Evolutionary conservation across 768 basidiomycete species (phyloP).

Genomic region (Rhizopogon sp.): DNA sequence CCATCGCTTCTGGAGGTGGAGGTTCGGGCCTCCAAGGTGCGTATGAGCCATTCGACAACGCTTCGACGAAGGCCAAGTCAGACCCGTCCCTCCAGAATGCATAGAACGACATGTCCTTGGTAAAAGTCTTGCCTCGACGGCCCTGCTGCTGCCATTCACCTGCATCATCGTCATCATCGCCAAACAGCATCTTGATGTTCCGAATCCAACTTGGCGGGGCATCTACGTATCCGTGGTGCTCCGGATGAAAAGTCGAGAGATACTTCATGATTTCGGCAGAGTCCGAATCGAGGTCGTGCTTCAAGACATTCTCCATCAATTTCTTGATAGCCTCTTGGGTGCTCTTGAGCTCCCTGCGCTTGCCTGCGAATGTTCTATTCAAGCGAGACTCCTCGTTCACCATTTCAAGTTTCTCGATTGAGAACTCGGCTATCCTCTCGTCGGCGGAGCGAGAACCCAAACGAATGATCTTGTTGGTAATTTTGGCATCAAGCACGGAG

Average conservation of each 20-base stretch:
- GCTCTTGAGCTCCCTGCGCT: constrained; percentile 36
- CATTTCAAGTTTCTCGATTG: constrained; percentile 54
- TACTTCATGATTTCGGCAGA: constrained; percentile 36
- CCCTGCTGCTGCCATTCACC: constrained; percentile 33
- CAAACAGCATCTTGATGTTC: constrained; percentile 13
- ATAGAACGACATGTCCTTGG: constrained; percentile 32
- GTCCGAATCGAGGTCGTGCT: constrained; percentile 26
- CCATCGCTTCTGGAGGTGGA: not conserved
- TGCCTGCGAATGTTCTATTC: constrained; percentile 25
- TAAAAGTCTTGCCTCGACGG: constrained; percentile 13
- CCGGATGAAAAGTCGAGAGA: constrained; percentile 41
- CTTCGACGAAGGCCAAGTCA: constrained; percentile 45
- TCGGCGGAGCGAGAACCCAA: constrained; percentile 63
- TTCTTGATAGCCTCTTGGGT: constrained; percentile 41
- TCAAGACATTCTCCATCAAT: constrained; percentile 40
- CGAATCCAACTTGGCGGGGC: constrained; percentile 48
- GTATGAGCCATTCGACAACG: not conserved
- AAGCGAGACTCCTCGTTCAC: constrained; percentile 38
- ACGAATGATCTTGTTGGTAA: constrained; percentile 61
- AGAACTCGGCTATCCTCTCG: constrained; percentile 55
- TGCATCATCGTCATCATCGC: constrained; percentile 11
- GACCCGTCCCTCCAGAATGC: constrained; percentile 44
- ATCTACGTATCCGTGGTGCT: constrained; percentile 38
- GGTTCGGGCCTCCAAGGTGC: not conserved
- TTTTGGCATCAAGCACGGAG: constrained; percentile 57